Percentiles rank a stretch among this genome's conserved stretches.
These are phyloP conservation scores for Lentinula edodes DNA, from an alignment of 768 basidiomycete genomes.

Conservation along the genomic window DNA sequence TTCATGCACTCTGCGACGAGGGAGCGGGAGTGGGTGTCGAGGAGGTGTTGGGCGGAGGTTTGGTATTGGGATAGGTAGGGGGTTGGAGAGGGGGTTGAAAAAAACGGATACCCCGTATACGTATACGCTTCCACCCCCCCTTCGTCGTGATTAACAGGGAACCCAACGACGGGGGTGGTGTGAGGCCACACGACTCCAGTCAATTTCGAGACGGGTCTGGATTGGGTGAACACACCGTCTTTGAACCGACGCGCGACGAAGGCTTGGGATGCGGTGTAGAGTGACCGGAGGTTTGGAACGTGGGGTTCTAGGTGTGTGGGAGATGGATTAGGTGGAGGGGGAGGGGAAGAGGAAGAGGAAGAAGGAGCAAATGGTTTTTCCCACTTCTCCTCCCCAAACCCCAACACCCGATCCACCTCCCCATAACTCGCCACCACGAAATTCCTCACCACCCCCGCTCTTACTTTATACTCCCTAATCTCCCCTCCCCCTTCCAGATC, in stretches of 20 bases:
- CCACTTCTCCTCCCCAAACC: constrained; percentile 20
- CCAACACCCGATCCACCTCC: constrained; percentile 51
- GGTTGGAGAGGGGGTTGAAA: constrained; percentile 38
- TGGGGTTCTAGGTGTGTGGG: neutral
- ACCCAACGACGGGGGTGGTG: too few relatives aligned
- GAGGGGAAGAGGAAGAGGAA: too few relatives aligned
- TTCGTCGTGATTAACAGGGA: too few relatives aligned
- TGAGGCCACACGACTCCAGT: constrained; percentile 11
- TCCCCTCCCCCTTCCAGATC: too few relatives aligned
- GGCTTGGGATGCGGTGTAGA: constrained; percentile 14
- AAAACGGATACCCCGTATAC: neutral
- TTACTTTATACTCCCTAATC: constrained; percentile 65
- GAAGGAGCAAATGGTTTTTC: neutral
- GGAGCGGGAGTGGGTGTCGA: constrained; percentile 37
- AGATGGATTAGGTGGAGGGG: neutral
- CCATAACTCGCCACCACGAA: constrained; percentile 61
- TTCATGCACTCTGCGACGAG: constrained; percentile 83
- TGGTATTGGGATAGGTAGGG: constrained; percentile 31
- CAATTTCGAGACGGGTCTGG: constrained; percentile 22
- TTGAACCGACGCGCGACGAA: constrained; percentile 14
- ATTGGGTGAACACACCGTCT: constrained; percentile 17
- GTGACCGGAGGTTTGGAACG: constrained; percentile 21
- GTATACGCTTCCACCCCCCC: too few relatives aligned
- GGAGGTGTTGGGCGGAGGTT: constrained; percentile 7
- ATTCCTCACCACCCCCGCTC: constrained; percentile 71